Conservation (phyloP, 2,329 filamentous ascomycete species). For the Apiospora marii region DNA sequence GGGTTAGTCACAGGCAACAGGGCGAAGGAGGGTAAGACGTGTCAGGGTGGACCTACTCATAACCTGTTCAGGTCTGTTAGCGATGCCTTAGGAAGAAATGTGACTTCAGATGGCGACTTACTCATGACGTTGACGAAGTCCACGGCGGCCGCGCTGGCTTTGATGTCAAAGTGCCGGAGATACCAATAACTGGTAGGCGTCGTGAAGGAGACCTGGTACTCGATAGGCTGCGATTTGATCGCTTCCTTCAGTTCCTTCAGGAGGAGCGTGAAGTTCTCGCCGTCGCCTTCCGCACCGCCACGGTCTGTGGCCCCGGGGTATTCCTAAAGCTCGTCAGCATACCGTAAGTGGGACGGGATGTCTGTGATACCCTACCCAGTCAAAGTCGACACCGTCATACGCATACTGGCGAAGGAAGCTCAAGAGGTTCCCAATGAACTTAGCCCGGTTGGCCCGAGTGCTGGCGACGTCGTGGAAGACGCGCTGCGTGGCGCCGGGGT, state of each 20-base stretch:
- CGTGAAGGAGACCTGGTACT: conserved; percentile 32
- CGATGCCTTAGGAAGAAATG: too few relatives aligned
- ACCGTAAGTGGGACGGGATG: too few relatives aligned
- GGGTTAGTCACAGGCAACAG: too few relatives aligned
- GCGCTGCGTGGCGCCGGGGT: conserved; percentile 37
- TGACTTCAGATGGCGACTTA: too few relatives aligned
- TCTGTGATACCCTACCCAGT: conserved; percentile 29
- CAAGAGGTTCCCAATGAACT: conserved; percentile 35
- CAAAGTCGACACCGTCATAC: conserved; percentile 39
- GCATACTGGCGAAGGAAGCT: conserved; percentile 35
- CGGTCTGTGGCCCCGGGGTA: conserved; percentile 38
- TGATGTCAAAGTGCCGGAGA: conserved; percentile 40
- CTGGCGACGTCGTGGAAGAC: conserved; percentile 39
- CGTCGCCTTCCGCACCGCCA: conserved; percentile 34
- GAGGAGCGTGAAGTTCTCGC: conserved; percentile 33
- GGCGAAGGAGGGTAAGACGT: too few relatives aligned
- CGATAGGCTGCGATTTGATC: too few relatives aligned
- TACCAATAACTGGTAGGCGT: conserved; percentile 36
- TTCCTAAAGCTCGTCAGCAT: conserved; percentile 23
- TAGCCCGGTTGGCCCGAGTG: conserved; percentile 25
- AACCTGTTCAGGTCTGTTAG: too few relatives aligned
- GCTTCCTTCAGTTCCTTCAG: conserved; percentile 52
- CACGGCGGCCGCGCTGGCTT: conserved; percentile 15
- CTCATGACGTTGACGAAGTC: conserved; percentile 29
- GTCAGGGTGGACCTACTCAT: too few relatives aligned